Conservation (phyloP, 345 rosid genomes). For the Turritis glabra region DNA sequence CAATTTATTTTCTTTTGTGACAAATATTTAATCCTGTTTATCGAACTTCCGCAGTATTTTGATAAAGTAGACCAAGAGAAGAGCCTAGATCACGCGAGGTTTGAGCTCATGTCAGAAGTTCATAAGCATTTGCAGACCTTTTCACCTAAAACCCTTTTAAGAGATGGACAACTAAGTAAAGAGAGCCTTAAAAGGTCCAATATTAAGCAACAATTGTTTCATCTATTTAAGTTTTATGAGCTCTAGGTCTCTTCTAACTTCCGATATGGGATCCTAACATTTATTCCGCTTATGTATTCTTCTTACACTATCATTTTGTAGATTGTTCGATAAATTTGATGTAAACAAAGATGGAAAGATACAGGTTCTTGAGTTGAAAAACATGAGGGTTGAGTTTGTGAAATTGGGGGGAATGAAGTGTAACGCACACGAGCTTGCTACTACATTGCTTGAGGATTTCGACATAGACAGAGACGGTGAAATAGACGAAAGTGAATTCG, state of each 20-base stretch:
- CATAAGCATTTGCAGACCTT: constrained; percentile 24
- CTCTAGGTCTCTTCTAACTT: too few relatives aligned
- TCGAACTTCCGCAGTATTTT: constrained; percentile 17
- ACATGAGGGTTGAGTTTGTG: constrained; percentile 28
- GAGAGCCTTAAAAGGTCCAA: constrained; percentile 9
- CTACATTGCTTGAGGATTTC: constrained; percentile 20
- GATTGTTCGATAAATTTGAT: constrained; percentile 34
- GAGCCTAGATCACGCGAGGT: constrained; percentile 28
- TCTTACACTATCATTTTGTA: not conserved
- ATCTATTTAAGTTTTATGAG: too few relatives aligned
- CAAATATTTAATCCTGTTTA: too few relatives aligned
- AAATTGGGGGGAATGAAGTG: constrained; percentile 27
- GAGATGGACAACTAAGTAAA: constrained; percentile 25
- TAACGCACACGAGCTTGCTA: constrained; percentile 16
- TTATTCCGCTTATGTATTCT: not conserved
- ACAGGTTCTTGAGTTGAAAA: constrained; percentile 26
- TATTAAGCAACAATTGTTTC: not conserved
- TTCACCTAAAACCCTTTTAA: constrained; percentile 23
- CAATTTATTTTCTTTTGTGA: too few relatives aligned
- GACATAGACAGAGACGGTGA: constrained; percentile 15
- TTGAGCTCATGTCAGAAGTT: constrained; percentile 38
- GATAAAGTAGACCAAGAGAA: constrained; percentile 20
- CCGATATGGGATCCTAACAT: not conserved
- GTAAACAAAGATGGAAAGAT: constrained; percentile 33
- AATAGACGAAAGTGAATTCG: constrained; percentile 20